A percentile compares a stretch with the other conserved stretches of the same genome.
phyloP scores from a whole-genome alignment of 2,329 filamentous ascomycete genomes.

The Fusarium longipes region DNA sequence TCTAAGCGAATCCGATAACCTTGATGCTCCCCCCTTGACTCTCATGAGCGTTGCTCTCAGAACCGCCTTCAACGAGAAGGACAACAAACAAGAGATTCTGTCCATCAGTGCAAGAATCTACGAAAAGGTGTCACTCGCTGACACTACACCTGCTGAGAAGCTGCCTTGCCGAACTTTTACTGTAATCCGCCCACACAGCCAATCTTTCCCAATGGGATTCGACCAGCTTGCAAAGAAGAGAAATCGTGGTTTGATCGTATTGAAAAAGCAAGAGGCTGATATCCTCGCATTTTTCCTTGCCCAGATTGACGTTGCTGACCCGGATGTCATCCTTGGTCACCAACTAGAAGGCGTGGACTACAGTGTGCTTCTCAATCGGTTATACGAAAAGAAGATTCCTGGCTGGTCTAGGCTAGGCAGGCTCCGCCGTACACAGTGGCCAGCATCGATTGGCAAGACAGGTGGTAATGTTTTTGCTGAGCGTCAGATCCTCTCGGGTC shows the following conservation, averaged over 20 bases:
- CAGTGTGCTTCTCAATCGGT: conserved; percentile 85
- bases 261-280: conserved; percentile 85
- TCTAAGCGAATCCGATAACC: conserved; percentile 79
- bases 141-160: conserved; percentile 89
- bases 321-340: conserved; percentile 93
- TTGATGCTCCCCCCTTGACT: conserved; percentile 87
- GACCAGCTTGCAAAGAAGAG: conserved; percentile 78
- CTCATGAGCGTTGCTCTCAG: conserved; percentile 95
- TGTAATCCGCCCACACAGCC: conserved; percentile 82
- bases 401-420: conserved; percentile 95
- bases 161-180: conserved; percentile 93
- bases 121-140: conserved; percentile 85
- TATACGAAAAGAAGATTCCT: conserved; percentile 90
- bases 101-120: conserved; percentile 93
- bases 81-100: conserved; percentile 96
- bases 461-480: conserved; percentile 94
- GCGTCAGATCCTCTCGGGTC: conserved; percentile 86
- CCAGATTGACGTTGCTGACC: conserved; percentile 87
- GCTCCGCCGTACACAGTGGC: conserved; percentile 86
- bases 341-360: conserved; percentile 98
- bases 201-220: conserved; percentile 86
- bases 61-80: conserved; percentile 87
- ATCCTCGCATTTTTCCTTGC: conserved; percentile 90
- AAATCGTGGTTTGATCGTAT: conserved; percentile 79
- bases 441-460: conserved; percentile 83